Base-by-base conservation (phyloP, 2,329 filamentous ascomycete genomes). In the Ophiocordyceps unilateralis region DNA sequence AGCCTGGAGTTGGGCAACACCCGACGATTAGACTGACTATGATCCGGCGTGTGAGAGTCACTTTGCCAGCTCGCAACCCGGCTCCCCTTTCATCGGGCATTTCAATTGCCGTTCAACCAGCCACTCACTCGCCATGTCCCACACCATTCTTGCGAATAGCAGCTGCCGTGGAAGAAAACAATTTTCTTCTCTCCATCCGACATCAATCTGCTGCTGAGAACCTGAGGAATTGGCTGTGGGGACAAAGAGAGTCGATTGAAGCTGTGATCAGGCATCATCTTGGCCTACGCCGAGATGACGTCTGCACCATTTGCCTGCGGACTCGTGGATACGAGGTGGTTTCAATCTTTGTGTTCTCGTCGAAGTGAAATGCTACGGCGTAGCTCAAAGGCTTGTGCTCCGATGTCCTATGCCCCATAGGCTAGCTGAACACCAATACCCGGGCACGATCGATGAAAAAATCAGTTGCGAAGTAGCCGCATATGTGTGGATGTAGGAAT, bases 361-460 rank as follows among this genome's bases (percentile, higher is more conserved):
- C 11, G 41, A 49, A 5, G 46, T 47, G n/a, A 23, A 22, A 1
- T 37, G n/a, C n/a, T n/a, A n/a, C n/a, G n/a, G n/a, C n/a, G n/a
- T n/a, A n/a, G n/a, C 42, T 7, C 36, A 30, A 21, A 43, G 12
- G 20, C 24, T 47, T 6, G 40, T 47, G 21, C 46, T 50, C 36
- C 45, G 46, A 4, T 50, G 48, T 37, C 48, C 48, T 3, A 49
- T 49, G 46, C 41, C 50, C 12, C 46, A 52, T 32, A 49, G 46
- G 34, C 45, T 51, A 32, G 48, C 49, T 39, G 49, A 51, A 26
- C 6, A 40, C 3, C 36, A 20, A 14, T 43, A 49, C 28, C 48
- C 50, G 5, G 55, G 57, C 36, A 58, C 50, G 1, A 45, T 59
- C 15, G 53, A 61, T 38, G 56, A 59, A 43, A 61, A 61, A 47